A percentile compares a stretch with the other conserved stretches of the same genome.
These are phyloP conservation scores for Mucor racemosus DNA, from an alignment of 371 early-diverging fungal genomes.

Conservation along the genomic window DNA sequence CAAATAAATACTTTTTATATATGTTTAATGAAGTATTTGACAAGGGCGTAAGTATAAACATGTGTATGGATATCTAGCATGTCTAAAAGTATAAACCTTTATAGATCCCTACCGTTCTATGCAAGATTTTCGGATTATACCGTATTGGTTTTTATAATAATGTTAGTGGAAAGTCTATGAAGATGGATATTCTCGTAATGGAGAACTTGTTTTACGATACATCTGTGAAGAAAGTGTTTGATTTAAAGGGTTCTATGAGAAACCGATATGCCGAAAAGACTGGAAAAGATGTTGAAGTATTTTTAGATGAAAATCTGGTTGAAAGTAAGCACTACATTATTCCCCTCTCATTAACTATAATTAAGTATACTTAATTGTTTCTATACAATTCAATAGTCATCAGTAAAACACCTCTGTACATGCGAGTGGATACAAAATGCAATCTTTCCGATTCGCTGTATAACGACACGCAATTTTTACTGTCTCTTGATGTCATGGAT, in stretches of 20 bases:
- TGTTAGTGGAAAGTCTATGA: conserved; percentile 76
- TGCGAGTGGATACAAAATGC: conserved; percentile 85
- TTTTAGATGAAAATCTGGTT: conserved; percentile 92
- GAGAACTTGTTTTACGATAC: conserved; percentile 93
- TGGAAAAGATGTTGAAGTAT: conserved; percentile 82
- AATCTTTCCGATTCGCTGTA: conserved; percentile 78
- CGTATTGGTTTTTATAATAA: conserved; percentile 85
- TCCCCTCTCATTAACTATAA: no score
- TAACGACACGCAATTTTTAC: conserved; percentile 90
- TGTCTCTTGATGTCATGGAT: conserved; percentile 92
- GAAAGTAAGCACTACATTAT: conserved; percentile 55
- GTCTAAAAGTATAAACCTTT: neutral
- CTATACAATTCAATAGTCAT: conserved; percentile 51
- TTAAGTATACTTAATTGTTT: neutral
- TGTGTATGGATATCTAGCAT: neutral
- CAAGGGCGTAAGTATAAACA: conserved; percentile 52
- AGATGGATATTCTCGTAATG: conserved; percentile 93
- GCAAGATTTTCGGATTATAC: conserved; percentile 94
- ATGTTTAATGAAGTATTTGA: conserved; percentile 84
- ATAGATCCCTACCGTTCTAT: conserved; percentile 82
- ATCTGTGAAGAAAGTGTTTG: conserved; percentile 78
- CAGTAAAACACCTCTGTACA: conserved; percentile 84
- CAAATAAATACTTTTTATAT: conserved; percentile 91
- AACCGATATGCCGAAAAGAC: conserved; percentile 91
- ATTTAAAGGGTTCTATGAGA: conserved; percentile 93